Base-by-base conservation (phyloP, 2,329 filamentous ascomycete species). In the Diaporthe caulivora region DNA sequence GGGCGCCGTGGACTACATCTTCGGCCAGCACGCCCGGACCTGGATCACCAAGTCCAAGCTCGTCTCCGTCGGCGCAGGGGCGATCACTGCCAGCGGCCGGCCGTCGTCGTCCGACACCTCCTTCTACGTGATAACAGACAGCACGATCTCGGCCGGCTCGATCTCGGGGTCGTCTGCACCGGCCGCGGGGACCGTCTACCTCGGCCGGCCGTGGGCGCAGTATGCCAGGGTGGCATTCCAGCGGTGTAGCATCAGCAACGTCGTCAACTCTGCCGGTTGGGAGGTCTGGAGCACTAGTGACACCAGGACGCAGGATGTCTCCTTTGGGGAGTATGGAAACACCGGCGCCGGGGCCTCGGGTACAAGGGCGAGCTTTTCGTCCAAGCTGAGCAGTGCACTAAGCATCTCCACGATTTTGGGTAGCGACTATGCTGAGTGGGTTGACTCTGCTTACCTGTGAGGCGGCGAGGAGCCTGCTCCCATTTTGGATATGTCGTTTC, bases 1-100 rank as follows among this genome's bases (percentile, higher is more conserved):
- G 74, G 89, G 89, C 51, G 87, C 87, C 0, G 87, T 87, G 8
- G 89, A 91, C 79, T 91, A 90, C 80, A 88, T 91, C 78, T 91
- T 91, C 76, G 89, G 89, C 13, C 87, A 89, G 77, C 78, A 83
- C 29, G 88, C 86, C 1, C 78, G 80, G 3, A 85, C 85, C 13
- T 91, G 88, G 88, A 88, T 91, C 75, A 85, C 89, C 70, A 77
- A 81, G 18, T 84, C 83, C 73, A 84, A 86, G 57, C 86, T 91
- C 75, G 81, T 84, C 54, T 86, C 87, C 65, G 80, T 86, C 13
- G 78, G 80, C 24, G 81, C 81, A 2, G 87, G 87, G n/a, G 86
- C 83, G 76, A 82, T 88, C 75, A 86, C 85, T 24, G 84, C 85
- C 72, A 83, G 82, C 68, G 87, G 86, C 18, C 83, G 86, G 53